Base-by-base conservation (phyloP, 345 rosid genomes). In the Clausena lansium region DNA sequence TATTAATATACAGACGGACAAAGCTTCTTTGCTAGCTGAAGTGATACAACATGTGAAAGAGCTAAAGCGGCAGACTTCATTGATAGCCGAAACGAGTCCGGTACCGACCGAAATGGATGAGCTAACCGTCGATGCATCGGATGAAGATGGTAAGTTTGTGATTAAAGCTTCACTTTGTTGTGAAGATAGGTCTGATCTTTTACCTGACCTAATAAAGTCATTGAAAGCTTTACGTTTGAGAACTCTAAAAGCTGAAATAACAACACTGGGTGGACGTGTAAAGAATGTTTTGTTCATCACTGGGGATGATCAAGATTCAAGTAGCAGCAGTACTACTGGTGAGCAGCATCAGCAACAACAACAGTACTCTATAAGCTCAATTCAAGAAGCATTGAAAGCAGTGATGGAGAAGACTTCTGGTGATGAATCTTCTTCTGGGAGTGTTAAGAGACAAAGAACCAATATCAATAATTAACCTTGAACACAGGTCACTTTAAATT, bases 11-110 rank as follows among this genome's bases (percentile, higher is more conserved):
- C 67, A 94, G 99, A 96, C 99, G 71, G 99, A 96, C 86, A 96
- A 96, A 83, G 99, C 99, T 7, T 96, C 98, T 45, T 79, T 96
- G 87, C 88, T 96, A 33, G 99, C 98, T 15, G 98, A 96, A 83
- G 99, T 96, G 39, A 96, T 96, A 85, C 99, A 96, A 76, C 97
- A 94, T 41, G 97, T 96, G n/a, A 96, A 92, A 80, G 99, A 96
- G 83, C 88, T 94, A 15, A 91, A 91, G 80, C 89, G 92, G 38
- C 95, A 91, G 85, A 94, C 97, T 8, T 86, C 91, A 30, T 70
- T 92, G 78, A 91, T 94, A 76, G 93, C 97, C 0, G 99, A 94
- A 83, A 88, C 95, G 50, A 94, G 90, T 79, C 88, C 88, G 0
- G 80, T 96, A 4, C 98, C 98, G 6, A 94, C 98, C 7, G 99